Conservation (phyloP, 768 basidiomycete species). For the Rossbeevera mucosa region DNA sequence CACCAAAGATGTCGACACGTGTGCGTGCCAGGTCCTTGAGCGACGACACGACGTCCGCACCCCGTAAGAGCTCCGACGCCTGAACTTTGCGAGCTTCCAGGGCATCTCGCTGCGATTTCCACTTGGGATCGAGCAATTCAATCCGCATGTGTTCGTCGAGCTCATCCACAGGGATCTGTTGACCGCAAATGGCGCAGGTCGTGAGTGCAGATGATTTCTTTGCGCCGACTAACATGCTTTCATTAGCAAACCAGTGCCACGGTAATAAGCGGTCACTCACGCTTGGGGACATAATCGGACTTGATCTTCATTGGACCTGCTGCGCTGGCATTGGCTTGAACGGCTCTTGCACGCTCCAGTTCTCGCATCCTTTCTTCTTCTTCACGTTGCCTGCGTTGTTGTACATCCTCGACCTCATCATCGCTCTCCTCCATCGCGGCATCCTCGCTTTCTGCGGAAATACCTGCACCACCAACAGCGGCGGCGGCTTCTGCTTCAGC, state of each 20-base stretch:
- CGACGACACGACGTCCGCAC: slow-evolving; percentile 91
- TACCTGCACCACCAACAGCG: slow-evolving; percentile 63
- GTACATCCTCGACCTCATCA: slow-evolving; percentile 70
- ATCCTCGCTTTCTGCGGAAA: slow-evolving; percentile 45
- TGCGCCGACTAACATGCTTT: slow-evolving; percentile 50
- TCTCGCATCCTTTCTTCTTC: slow-evolving; percentile 70
- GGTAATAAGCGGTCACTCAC: slow-evolving; percentile 43
- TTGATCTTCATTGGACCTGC: slow-evolving; percentile 88
- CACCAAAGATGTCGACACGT: slow-evolving; percentile 97
- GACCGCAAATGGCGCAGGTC: slow-evolving; percentile 91
- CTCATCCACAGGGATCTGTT: slow-evolving; percentile 93
- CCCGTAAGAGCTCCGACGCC: slow-evolving; percentile 80
- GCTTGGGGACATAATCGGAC: slow-evolving; percentile 92
- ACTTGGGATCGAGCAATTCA: slow-evolving; percentile 93
- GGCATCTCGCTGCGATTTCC: slow-evolving; percentile 92
- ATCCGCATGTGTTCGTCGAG: slow-evolving; percentile 98
- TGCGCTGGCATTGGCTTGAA: slow-evolving; percentile 75
- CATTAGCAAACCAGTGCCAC: slow-evolving; percentile 5
- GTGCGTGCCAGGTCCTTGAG: slow-evolving; percentile 89
- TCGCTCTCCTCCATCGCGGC: slow-evolving; percentile 79
- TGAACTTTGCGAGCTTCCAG: slow-evolving; percentile 88
- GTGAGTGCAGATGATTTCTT: slow-evolving; percentile 65
- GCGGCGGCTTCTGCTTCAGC: slow-evolving; percentile 82
- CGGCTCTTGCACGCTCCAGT: slow-evolving; percentile 69
- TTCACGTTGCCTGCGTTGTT: slow-evolving; percentile 52